Conservation (phyloP, 495 filamentous ascomycete genomes). For the Antarctomyces pellizariae region DNA sequence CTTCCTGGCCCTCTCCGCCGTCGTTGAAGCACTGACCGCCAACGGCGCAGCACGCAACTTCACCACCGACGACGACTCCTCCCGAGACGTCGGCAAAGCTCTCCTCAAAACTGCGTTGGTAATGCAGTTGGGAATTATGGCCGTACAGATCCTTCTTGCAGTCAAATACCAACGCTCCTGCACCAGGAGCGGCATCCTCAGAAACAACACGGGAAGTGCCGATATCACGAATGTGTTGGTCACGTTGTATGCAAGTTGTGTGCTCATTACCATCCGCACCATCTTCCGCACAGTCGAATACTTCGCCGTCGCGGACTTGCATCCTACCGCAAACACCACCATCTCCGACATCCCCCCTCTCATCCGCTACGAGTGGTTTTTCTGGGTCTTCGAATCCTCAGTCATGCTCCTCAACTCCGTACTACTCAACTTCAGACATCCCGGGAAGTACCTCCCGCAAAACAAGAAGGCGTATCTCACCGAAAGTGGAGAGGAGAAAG, state of each 20-base stretch:
- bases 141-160: slow-evolving; percentile 33
- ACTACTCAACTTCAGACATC: slow-evolving; percentile 39
- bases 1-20: slow-evolving; percentile 38
- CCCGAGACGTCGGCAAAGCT: slow-evolving; percentile 28
- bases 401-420: slow-evolving; percentile 40
- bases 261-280: slow-evolving; percentile 34
- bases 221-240: slow-evolving; percentile 31
- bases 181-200: slow-evolving; percentile 24
- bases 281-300: slow-evolving; percentile 48
- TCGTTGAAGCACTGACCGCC: slow-evolving; percentile 43
- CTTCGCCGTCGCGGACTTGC: slow-evolving; percentile 13
- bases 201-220: too few relatives aligned
- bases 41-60: slow-evolving; percentile 29
- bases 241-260: slow-evolving; percentile 37
- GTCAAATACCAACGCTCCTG: slow-evolving; percentile 36
- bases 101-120: slow-evolving; percentile 43
- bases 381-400: slow-evolving; percentile 43
- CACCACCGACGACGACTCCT: slow-evolving; percentile 14
- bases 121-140: slow-evolving; percentile 41
- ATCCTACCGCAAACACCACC: slow-evolving; percentile 11
- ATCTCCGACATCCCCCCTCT: slow-evolving; percentile 22
- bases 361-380: slow-evolving; percentile 44
- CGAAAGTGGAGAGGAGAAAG: slow-evolving; percentile 38
- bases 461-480: slow-evolving; percentile 41
- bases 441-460: slow-evolving; percentile 32